A percentile compares a stretch with the other conserved stretches of the same genome.
Conservation (phyloP, 306 rosid species). For the Alnus glutinosa region DNA sequence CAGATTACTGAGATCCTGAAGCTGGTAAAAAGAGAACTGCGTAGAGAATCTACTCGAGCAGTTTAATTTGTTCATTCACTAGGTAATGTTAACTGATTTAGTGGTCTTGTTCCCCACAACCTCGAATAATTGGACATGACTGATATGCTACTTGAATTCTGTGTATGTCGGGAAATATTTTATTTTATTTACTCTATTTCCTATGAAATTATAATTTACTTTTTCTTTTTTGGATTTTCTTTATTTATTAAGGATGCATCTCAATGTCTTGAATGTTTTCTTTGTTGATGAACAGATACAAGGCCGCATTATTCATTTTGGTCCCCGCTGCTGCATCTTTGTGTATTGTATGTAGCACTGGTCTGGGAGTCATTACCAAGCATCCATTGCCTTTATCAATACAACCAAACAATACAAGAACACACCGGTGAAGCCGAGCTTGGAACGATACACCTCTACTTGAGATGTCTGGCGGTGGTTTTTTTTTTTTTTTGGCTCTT, state of each 20-base stretch:
- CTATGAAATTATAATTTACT: background rate
- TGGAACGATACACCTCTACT: background rate
- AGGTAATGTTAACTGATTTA: constrained; percentile 41
- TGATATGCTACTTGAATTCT: too few species aligned
- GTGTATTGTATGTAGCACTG: constrained; percentile 6
- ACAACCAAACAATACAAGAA: constrained; percentile 27
- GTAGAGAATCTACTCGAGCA: constrained; percentile 38
- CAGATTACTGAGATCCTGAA: constrained; percentile 77
- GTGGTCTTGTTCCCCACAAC: background rate
- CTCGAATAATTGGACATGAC: too few species aligned
- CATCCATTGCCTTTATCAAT: constrained; percentile 17
- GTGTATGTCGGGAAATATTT: too few species aligned
- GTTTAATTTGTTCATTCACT: constrained; percentile 32
- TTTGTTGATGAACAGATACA: constrained; percentile 23
- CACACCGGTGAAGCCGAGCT: constrained; percentile 17
- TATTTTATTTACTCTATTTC: background rate
- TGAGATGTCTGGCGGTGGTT: background rate
- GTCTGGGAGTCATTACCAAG: constrained; percentile 17
- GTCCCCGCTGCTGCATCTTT: constrained; percentile 13
- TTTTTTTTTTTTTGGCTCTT: background rate
- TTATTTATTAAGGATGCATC: background rate
- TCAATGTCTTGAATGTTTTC: constrained; percentile 1
- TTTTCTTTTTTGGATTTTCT: background rate
- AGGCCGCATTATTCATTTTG: constrained; percentile 18
- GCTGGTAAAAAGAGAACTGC: constrained; percentile 75